Conservation (phyloP, 1,284 basidiomycete genomes). For the Cutaneotrichosporon cavernicola region DNA sequence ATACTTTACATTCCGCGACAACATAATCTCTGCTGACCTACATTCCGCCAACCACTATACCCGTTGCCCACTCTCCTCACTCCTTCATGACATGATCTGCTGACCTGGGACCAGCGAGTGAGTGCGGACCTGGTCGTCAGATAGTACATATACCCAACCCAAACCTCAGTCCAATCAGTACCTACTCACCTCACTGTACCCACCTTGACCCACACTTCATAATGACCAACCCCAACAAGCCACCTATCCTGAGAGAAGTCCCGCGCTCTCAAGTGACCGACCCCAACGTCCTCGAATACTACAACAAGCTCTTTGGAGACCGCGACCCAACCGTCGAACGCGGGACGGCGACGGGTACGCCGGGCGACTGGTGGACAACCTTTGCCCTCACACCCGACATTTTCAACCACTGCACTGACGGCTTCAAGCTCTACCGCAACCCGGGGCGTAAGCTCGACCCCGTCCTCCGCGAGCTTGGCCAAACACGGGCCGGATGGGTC, state of each 20-base stretch:
- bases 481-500: constrained; percentile 11
- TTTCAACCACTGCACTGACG: constrained; percentile 12
- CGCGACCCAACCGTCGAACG: constrained; percentile 5
- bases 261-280: constrained; percentile 5
- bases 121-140: no score
- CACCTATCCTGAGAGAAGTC: constrained; percentile 4
- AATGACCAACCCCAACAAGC: neutral
- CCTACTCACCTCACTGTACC: no score
- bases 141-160: no score
- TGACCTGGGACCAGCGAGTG: no score
- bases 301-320: constrained; percentile 9
- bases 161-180: no score
- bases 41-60: no score
- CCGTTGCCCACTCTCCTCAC: no score
- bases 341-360: constrained; percentile 12
- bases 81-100: no score
- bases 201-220: no score
- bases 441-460: constrained; percentile 6
- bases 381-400: constrained; percentile 12
- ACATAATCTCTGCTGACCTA: no score
- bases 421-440: constrained; percentile 13
- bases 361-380: constrained; percentile 13
- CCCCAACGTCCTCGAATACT: constrained; percentile 4
- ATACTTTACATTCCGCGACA: no score
- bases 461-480: constrained; percentile 12